Evolutionary conservation across 1,284 basidiomycete species (phyloP).

Genomic region (Apiotrichum porosum): DNA sequence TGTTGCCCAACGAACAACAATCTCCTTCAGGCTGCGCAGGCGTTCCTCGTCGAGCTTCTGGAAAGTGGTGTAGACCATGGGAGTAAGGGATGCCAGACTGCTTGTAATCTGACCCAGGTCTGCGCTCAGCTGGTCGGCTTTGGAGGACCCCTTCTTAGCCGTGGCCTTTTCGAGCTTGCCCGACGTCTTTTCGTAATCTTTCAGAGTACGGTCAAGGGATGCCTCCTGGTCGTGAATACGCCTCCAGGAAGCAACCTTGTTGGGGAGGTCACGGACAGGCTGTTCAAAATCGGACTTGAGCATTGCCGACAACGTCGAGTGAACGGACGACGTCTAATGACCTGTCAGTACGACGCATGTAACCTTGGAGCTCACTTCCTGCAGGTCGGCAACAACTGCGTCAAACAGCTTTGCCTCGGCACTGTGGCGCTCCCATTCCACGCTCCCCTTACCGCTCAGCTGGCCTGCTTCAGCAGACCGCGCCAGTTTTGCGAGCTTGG

Average conservation of each 20-base stretch:
- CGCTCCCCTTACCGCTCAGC: conserved; percentile 31
- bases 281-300: conserved; percentile 40
- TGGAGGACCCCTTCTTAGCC: conserved; percentile 36
- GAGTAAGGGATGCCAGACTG: conserved; percentile 33
- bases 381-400: conserved; percentile 37
- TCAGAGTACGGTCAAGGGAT: conserved; percentile 44
- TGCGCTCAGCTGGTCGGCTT: conserved; percentile 27
- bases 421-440: conserved; percentile 36
- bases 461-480: conserved; percentile 40
- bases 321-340: conserved; percentile 39
- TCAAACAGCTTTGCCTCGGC: conserved; percentile 43
- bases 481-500: conserved; percentile 51
- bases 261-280: conserved; percentile 40
- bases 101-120: conserved; percentile 37
- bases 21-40: conserved; percentile 43
- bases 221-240: conserved; percentile 39
- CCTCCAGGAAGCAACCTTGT: conserved; percentile 39
- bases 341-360: too few species aligned
- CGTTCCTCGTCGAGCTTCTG: conserved; percentile 45
- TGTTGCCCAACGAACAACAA: conserved; percentile 46
- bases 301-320: conserved; percentile 35
- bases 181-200: conserved; percentile 43
- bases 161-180: conserved; percentile 45
- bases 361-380: conserved; percentile 33
- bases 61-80: conserved; percentile 43